Conservation (phyloP, 768 basidiomycete species). For the Suillus clintonianus region DNA sequence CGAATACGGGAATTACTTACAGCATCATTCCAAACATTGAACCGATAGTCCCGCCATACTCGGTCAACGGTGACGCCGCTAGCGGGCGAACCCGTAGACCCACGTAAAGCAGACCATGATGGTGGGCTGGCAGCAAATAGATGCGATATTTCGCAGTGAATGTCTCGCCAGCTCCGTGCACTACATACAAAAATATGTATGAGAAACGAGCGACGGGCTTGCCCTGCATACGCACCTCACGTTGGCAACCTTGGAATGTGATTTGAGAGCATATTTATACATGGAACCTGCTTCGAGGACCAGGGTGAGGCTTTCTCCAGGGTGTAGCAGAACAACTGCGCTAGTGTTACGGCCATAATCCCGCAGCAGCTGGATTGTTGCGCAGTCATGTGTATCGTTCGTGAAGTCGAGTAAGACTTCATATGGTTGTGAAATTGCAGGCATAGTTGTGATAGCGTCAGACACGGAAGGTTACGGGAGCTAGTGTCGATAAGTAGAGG, state of each 20-base stretch:
- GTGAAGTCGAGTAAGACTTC: constrained; percentile 69
- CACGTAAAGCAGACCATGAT: constrained; percentile 33
- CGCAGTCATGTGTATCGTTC: constrained; percentile 66
- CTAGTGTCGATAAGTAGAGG: constrained; percentile 17
- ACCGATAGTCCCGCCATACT: constrained; percentile 67
- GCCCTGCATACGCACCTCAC: constrained; percentile 53
- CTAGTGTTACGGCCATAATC: constrained; percentile 62
- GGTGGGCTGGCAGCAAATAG: constrained; percentile 47
- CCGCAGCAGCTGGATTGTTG: constrained; percentile 63
- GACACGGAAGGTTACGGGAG: constrained; percentile 35
- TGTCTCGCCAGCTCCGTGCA: constrained; percentile 67
- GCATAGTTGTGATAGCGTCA: constrained; percentile 44
- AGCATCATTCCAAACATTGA: constrained; percentile 61
- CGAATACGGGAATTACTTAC: constrained; percentile 22
- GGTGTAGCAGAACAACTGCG: constrained; percentile 57
- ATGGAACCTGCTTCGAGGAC: constrained; percentile 68
- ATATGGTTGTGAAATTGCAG: constrained; percentile 56
- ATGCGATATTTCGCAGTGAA: constrained; percentile 61
- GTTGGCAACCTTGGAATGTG: constrained; percentile 63
- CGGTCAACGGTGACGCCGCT: constrained; percentile 66
- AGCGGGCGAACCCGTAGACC: constrained; percentile 37
- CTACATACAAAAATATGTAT: constrained; percentile 32
- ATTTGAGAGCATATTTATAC: constrained; percentile 71
- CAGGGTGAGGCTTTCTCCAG: constrained; percentile 64
- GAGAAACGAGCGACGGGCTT: constrained; percentile 4